These are phyloP conservation scores for Nothophaeocryptopus gaeumannii DNA, from an alignment of 2,329 filamentous ascomycete species.

Conservation along the genomic window DNA sequence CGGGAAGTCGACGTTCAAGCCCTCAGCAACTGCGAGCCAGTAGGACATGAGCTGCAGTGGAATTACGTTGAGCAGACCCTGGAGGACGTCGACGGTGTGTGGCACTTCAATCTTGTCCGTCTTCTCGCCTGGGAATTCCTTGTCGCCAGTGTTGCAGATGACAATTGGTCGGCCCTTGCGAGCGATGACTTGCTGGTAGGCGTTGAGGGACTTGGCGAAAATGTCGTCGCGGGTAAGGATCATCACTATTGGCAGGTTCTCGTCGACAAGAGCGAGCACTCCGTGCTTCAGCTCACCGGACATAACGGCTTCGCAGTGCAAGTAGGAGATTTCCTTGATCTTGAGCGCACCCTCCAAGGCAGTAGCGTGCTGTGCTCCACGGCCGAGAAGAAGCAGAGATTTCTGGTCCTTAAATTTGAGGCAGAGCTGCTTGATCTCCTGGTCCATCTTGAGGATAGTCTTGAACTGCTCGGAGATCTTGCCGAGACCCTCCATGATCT, in stretches of 20 bases:
- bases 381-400: conserved; percentile 85
- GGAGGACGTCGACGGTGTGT: conserved; percentile 88
- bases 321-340: conserved; percentile 99
- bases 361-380: conserved; percentile 94
- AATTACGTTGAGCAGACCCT: conserved; percentile 96
- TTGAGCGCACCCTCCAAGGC: conserved; percentile 95
- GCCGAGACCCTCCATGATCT: conserved; percentile 91
- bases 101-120: conserved; percentile 98
- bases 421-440: conserved; percentile 92
- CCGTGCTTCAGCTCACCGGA: conserved; percentile 99
- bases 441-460: conserved; percentile 84
- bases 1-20: conserved; percentile 96
- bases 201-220: conserved; percentile 98
- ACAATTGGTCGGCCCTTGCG: conserved; percentile 95
- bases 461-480: conserved; percentile 89
- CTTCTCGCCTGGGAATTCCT: conserved; percentile 82
- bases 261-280: conserved; percentile 93
- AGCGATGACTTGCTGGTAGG: conserved; percentile 98
- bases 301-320: conserved; percentile 99
- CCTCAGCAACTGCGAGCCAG: conserved; percentile 95
- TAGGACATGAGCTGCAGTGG: conserved; percentile 97
- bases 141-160: conserved; percentile 89
- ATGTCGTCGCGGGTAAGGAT: conserved; percentile 94
- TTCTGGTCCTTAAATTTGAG: conserved; percentile 96
- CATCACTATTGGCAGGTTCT: conserved; percentile 99